A percentile compares a stretch with the other conserved stretches of the same genome.
Conservation (phyloP, 2,329 filamentous ascomycete genomes). For the Coniochaeta sp. region DNA sequence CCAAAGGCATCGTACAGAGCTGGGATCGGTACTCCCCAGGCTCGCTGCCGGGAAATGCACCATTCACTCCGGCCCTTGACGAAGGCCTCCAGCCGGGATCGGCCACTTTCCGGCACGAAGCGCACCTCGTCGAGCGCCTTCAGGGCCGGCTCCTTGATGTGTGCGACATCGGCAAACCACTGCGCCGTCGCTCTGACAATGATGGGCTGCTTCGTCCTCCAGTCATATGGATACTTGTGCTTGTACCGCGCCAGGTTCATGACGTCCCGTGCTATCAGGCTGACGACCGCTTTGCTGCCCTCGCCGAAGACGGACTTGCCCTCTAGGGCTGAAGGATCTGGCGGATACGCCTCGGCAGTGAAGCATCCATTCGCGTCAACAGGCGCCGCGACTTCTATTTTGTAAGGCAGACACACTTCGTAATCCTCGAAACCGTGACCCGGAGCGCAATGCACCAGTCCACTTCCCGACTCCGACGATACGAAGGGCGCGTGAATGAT, state of each 20-base stretch:
- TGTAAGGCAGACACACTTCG: slow-evolving; percentile 63
- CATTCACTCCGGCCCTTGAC: slow-evolving; percentile 84
- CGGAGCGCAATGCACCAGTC: slow-evolving; percentile 89
- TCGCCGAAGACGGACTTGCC: slow-evolving; percentile 66
- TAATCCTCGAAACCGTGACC: slow-evolving; percentile 98
- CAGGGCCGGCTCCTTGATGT: slow-evolving; percentile 70
- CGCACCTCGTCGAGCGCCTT: slow-evolving; percentile 61
- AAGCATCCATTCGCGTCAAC: slow-evolving; percentile 78
- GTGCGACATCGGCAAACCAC: slow-evolving; percentile 91
- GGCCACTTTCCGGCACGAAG: slow-evolving; percentile 73
- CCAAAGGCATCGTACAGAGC: slow-evolving; percentile 71
- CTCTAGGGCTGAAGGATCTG: slow-evolving; percentile 55
- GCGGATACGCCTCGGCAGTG: slow-evolving; percentile 70
- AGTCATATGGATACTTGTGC: slow-evolving; percentile 98
- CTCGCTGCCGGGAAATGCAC: slow-evolving; percentile 94
- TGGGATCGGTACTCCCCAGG: slow-evolving; percentile 95
- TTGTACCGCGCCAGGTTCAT: slow-evolving; percentile 63
- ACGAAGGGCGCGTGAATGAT: slow-evolving; percentile 86
- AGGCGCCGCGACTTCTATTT: slow-evolving; percentile 71
- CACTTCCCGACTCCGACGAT: slow-evolving; percentile 81
- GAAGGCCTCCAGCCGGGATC: slow-evolving; percentile 73
- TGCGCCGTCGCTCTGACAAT: slow-evolving; percentile 90
- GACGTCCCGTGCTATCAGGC: slow-evolving; percentile 59
- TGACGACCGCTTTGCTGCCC: slow-evolving; percentile 63
- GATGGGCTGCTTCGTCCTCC: slow-evolving; percentile 89